phyloP scores from a whole-genome alignment of 345 rosid species.

The Tarenaya hassleriana region DNA sequence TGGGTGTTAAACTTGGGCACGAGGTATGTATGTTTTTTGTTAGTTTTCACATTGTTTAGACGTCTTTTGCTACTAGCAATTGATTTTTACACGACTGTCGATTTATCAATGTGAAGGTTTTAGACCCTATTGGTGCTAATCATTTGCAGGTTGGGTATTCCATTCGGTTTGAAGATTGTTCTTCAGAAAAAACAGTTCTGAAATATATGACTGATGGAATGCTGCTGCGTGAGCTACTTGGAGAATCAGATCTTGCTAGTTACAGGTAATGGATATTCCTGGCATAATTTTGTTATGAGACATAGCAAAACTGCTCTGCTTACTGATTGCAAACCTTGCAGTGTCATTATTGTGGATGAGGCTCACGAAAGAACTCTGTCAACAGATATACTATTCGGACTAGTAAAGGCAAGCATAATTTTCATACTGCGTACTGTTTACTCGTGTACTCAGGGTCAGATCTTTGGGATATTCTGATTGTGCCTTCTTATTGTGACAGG shows the following conservation, averaged over 20 bases:
- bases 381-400: conserved; percentile 89
- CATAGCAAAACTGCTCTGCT: conserved; percentile 14
- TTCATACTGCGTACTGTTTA: conserved; percentile 6
- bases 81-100: not conserved
- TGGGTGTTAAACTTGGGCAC: conserved; percentile 98
- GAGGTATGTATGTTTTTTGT: conserved; percentile 45
- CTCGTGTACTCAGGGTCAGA: conserved; percentile 14
- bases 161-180: conserved; percentile 96
- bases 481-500: conserved; percentile 38
- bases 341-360: conserved; percentile 95
- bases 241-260: conserved; percentile 86
- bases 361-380: conserved; percentile 99
- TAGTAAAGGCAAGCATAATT: conserved; percentile 67
- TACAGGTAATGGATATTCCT: conserved; percentile 50
- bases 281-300: not conserved
- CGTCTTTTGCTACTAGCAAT: conserved; percentile 10
- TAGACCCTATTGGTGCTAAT: conserved; percentile 17
- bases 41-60: not conserved
- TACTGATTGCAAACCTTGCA: conserved; percentile 32
- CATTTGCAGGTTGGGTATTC: conserved; percentile 80
- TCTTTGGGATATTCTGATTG: conserved; percentile 15
- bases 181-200: conserved; percentile 85
- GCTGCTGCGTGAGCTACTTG: conserved; percentile 88
- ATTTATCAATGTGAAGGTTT: conserved; percentile 6
- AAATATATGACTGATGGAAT: conserved; percentile 99